Base-by-base conservation (phyloP, 768 basidiomycete species). In the Tylopilus balloui region DNA sequence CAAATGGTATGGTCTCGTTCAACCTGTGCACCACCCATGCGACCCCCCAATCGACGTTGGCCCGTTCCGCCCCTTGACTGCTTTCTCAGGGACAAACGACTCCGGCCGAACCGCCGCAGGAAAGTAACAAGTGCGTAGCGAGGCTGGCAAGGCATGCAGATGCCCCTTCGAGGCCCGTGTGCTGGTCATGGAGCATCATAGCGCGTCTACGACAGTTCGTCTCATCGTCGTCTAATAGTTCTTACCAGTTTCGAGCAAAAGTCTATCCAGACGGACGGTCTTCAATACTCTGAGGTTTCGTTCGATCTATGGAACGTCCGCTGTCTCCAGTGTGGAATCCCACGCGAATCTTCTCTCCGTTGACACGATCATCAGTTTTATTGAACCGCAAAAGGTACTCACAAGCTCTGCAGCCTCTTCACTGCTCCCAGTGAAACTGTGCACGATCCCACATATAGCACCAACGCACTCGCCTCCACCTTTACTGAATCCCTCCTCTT, bases 11-110 rank as follows among this genome's bases (percentile, higher is more conserved):
- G 2, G 69, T 74, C 29, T 75, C 69, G 15, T 76, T 69, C 35
- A 81, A 53, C 51, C 63, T 63, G 56, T 74, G 74, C 11, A 90
- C 70, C 11, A 88, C 79, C 81, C 84, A 88, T 19, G 86, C 90
- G 10, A 91, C 80, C 21, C 76, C 77, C 83, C 84, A 20, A 85
- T 76, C 2, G 77, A 69, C 29, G 66, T 69, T 4, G 89, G 87
- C 58, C 92, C 90, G 56, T 85, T 88, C 35, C 90, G 73, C 3
- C 88, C 86, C 66, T 90, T 91, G 36, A 89, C 81, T 3, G 79
- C 71, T 52, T 75, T 78, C 1, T 82, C 85, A 10, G 57, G 55
- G 20, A 74, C 69, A 59, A 84, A 88, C 1, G 74, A 73, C 47
- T 88, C 82, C 2, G 80, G 74, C 45, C 79, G 77, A 25, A 71